A percentile compares a stretch with the other conserved stretches of the same genome.
phyloP scores from a whole-genome alignment of 441 rosid species.

The Pelargonium citronellum region DNA sequence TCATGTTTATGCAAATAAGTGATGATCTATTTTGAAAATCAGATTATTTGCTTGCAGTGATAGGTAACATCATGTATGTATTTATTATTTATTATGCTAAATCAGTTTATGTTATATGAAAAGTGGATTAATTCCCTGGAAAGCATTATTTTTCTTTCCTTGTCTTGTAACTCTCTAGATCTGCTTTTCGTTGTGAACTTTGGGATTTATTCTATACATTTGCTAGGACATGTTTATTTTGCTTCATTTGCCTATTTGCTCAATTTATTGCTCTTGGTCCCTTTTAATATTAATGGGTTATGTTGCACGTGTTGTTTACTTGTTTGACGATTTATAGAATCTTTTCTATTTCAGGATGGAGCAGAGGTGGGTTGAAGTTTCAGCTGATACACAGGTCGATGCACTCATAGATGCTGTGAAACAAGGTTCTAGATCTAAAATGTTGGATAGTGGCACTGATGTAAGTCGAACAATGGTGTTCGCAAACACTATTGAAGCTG shows the following conservation, averaged over 20 bases:
- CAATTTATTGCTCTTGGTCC: background rate
- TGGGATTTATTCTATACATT: no score
- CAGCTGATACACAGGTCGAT: conserved; percentile 75
- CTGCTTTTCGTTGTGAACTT: no score
- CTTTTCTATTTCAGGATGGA: conserved; percentile 48
- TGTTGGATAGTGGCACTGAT: conserved; percentile 23
- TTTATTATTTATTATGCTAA: no score
- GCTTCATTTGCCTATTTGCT: no score
- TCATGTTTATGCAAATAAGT: background rate
- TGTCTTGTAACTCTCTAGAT: no score
- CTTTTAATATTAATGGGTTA: no score
- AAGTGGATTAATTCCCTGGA: no score
- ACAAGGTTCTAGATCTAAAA: conserved; percentile 29
- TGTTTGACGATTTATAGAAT: conserved; percentile 17
- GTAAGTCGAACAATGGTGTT: conserved; percentile 76
- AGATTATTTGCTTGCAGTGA: no score
- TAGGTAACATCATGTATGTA: no score
- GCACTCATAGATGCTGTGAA: conserved; percentile 70
- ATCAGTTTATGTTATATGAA: no score
- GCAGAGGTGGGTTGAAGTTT: conserved; percentile 80
- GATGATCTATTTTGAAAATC: background rate
- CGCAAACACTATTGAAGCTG: conserved; percentile 91
- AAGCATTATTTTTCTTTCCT: no score
- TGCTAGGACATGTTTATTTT: no score
- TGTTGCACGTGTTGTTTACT: background rate